Conservation (phyloP, 768 basidiomycete genomes). For the Mycena crocata region DNA sequence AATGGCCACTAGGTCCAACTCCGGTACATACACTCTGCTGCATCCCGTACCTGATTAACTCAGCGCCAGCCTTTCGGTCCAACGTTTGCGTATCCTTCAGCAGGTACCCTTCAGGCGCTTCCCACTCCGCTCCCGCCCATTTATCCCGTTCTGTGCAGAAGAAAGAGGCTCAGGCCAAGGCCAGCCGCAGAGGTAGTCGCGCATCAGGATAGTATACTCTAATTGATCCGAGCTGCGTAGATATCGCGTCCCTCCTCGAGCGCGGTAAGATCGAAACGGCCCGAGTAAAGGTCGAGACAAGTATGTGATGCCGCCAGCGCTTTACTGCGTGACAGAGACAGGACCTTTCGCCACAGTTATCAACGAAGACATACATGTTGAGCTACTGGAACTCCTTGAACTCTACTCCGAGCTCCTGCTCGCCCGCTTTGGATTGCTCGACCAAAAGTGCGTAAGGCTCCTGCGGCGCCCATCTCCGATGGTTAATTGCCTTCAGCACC, state of each 20-base stretch:
- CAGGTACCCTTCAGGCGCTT: too few species aligned
- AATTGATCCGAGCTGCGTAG: constrained; percentile 17
- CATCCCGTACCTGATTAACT: constrained; percentile 6
- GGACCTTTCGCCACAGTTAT: constrained; percentile 63
- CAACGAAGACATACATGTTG: constrained; percentile 86
- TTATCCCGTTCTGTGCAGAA: too few species aligned
- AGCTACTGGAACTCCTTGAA: constrained; percentile 92
- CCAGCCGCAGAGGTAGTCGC: constrained; percentile 64
- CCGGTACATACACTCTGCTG: constrained; percentile 45
- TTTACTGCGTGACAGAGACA: constrained; percentile 16
- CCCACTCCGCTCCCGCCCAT: too few species aligned
- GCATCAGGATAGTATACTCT: neutral
- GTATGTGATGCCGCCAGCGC: constrained; percentile 56
- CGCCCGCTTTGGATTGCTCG: constrained; percentile 91
- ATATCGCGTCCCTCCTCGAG: constrained; percentile 85
- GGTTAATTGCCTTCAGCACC: constrained; percentile 54
- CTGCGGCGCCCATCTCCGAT: constrained; percentile 25
- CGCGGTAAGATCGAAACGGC: constrained; percentile 87
- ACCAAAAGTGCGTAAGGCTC: constrained; percentile 76
- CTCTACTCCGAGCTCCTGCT: constrained; percentile 95
- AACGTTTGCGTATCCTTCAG: constrained; percentile 85
- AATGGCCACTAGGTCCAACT: constrained; percentile 52
- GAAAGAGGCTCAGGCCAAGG: constrained; percentile 84
- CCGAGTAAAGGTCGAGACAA: constrained; percentile 85
- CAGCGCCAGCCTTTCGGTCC: constrained; percentile 77